Evolutionary conservation across 352 stramenopile species (phyloP), one percentile per base, ranked within the genome.

Genomic region (Albugo laibachii): DNA sequence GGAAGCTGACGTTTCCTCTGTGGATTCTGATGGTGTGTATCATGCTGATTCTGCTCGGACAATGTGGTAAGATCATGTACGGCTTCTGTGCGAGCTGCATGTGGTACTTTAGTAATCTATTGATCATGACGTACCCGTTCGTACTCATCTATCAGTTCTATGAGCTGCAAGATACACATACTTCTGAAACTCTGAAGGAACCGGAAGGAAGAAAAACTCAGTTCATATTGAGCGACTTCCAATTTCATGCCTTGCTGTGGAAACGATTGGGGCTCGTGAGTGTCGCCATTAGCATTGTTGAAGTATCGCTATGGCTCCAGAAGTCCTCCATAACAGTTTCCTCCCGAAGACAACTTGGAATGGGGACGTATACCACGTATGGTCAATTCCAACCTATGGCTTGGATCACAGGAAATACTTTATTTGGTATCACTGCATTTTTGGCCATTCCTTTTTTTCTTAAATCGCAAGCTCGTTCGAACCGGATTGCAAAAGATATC

Each of bases 1-100:
- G 77, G 77, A 72, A 75, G 52, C 66, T 80, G 39, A 83, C 74
- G 12, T 87, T 91, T 53, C 77, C 77, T 4, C 61, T 87, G 51
- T 57, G 83, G 43, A 66, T 75, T 52, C 70, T 91, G n/a, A 57
- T 86, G 57, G 45, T 83, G 40, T 72, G 80, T 41, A 83, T 69
- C 48, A 40, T 80, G 40, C 60, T 82, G 11, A 69, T 65, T 6
- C 58, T 88, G 14, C 50, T 62, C 13, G 72, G 72, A 38, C 66
- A 85, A 52, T 74, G 73, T 45, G 69, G 75, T 35, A 66, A 78
- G 54, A 49, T 56, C 13, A 60, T 63, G 16, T 91, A 91, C 57
- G 80, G 70, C 21, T 57, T 84, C 10, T 21, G 67, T n/a, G 72
- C 83, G 19, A 78, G 65, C 12, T 65, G 72, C 0, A 58, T 84